Conservation (phyloP, 148 eudicot genomes). For the Vaccinium darrowii region DNA sequence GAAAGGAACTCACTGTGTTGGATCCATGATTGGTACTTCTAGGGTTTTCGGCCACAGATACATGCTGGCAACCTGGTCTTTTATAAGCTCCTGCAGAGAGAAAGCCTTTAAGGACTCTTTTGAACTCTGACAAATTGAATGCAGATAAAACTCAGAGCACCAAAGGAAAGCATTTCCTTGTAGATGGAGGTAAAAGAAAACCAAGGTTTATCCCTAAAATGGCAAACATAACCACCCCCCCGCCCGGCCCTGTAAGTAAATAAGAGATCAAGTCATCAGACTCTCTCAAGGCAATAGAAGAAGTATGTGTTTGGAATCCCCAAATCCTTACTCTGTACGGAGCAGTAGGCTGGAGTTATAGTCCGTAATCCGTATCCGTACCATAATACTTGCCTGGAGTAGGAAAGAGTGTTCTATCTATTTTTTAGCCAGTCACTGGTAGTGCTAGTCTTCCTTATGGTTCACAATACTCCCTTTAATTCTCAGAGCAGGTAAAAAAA, state of each 20-base stretch:
- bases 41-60: conserved; percentile 93
- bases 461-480: not conserved
- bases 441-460: too few relatives aligned
- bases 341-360: too few relatives aligned
- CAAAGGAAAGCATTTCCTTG: not conserved
- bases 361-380: too few relatives aligned
- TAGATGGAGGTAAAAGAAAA: not conserved
- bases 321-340: too few relatives aligned
- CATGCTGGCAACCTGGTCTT: conserved; percentile 89
- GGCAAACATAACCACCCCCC: not conserved
- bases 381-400: too few relatives aligned
- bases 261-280: not conserved
- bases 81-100: conserved; percentile 64
- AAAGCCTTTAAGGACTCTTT: not conserved
- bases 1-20: conserved; percentile 52
- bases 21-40: conserved; percentile 82
- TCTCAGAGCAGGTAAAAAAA: not conserved
- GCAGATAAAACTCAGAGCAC: not conserved
- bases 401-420: too few relatives aligned
- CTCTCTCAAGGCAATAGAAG: not conserved
- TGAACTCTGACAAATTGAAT: not conserved
- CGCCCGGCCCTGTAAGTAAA: not conserved
- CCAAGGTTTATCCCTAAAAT: not conserved
- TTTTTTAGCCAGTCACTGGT: too few relatives aligned
- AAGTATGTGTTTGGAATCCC: not conserved